Evolutionary conservation across 2,329 filamentous ascomycete species (phyloP).

Genomic region (Neonectria neomacrospora): DNA sequence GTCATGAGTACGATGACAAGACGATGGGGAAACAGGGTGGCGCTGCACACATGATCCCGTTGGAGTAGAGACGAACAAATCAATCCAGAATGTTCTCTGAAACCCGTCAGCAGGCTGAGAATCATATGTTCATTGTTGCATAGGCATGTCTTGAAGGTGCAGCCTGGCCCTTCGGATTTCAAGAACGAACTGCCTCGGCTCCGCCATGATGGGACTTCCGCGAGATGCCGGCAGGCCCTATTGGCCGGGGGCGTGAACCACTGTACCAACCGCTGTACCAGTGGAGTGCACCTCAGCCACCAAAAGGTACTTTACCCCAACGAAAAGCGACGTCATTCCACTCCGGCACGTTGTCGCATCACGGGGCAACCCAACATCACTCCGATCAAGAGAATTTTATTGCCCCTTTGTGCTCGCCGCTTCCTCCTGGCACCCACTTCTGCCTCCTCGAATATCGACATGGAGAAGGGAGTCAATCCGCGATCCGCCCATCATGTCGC

Average conservation of each 20-base stretch:
- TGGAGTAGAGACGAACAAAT: background rate
- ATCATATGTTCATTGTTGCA: background rate
- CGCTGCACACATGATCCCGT: slow-evolving; percentile 2
- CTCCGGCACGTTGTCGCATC: slow-evolving; percentile 36
- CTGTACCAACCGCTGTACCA: slow-evolving; percentile 8
- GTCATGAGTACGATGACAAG: slow-evolving; percentile 2
- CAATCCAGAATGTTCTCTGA: background rate
- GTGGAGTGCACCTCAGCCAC: slow-evolving; percentile 13
- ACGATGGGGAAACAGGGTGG: background rate
- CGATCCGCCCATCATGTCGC: slow-evolving; percentile 38
- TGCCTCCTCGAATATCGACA: background rate
- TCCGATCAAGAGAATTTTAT: slow-evolving; percentile 29
- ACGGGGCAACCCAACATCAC: slow-evolving; percentile 39
- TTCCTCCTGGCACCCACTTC: background rate
- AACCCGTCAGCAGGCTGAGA: background rate
- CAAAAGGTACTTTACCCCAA: slow-evolving; percentile 40
- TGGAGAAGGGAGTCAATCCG: slow-evolving; percentile 3
- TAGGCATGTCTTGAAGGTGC: background rate
- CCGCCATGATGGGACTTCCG: slow-evolving; percentile 21
- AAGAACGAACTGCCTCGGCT: slow-evolving; percentile 13
- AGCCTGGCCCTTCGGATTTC: slow-evolving; percentile 9
- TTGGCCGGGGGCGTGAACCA: slow-evolving; percentile 18
- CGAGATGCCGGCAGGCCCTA: slow-evolving; percentile 11
- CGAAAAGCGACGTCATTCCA: slow-evolving; percentile 47
- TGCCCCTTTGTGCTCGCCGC: slow-evolving; percentile 20